Base-by-base conservation (phyloP, 345 rosid genomes). In the Citrus unshiu region DNA sequence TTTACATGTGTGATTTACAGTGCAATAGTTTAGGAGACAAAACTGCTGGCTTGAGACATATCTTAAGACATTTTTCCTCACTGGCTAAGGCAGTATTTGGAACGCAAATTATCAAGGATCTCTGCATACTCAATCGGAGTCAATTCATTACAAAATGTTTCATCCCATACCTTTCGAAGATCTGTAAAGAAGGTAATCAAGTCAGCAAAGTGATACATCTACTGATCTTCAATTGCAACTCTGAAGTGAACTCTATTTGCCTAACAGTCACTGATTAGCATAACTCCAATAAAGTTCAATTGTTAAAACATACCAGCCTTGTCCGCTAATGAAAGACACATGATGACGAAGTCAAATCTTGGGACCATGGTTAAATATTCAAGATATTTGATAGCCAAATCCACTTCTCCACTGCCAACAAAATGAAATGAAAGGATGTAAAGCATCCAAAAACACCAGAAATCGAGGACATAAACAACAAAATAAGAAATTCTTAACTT, bases 281-380 rank as follows among this genome's bases (percentile, higher is more conserved):
- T 18, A 18, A 12, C 37, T 61, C 39, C 43, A 7, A 68, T 67
- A 32, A 30, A 46, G 13, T 56, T 43, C 39, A 77, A n/a, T 19
- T n/a, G 34, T 12, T 24, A 32, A 57, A 79, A 78, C 90, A 61
- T 89, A 96, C 99, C 97, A 8, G 89, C 87, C 83, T 85, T 91
- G 72, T 93, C 94, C 1, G 86, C 59, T 25, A 92, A 83, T 16
- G 97, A 91, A 84, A 96, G 95, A 81, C 92, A 92, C 95, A 89
- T 79, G 75, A 90, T 77, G 81, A 93, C 88, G 83, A 92, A 86
- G 88, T 86, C 79, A 73, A 96, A 96, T 89, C 99, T 95, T 62
- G 98, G 96, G 82, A 96, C 97, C 82, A 88, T 90, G 39, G 92
- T 85, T 70, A 96, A 86, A 81, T 87, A 87, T 65, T 91, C 92